phyloP scores from a whole-genome alignment of 2,329 filamentous ascomycete species.

The Cladosporium cucumerinum region DNA sequence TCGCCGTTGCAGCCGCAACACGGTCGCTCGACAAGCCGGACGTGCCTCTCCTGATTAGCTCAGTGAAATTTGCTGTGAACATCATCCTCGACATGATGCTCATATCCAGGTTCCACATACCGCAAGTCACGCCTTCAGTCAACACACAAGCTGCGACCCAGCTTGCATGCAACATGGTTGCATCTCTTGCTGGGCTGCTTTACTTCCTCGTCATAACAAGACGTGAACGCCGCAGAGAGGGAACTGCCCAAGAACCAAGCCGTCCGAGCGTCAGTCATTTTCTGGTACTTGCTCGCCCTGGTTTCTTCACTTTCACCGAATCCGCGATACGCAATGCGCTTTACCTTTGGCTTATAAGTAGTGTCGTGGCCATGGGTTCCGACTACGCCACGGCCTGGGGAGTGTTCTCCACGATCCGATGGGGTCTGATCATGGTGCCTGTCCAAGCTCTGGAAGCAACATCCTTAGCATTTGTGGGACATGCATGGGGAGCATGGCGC shows the following conservation, averaged over 20 bases:
- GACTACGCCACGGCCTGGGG: slow-evolving; percentile 71
- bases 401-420: slow-evolving; percentile 70
- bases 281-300: slow-evolving; percentile 53
- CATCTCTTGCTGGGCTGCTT: slow-evolving; percentile 53
- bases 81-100: slow-evolving; percentile 65
- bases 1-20: slow-evolving; percentile 59
- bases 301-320: slow-evolving; percentile 58
- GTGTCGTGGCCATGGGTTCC: slow-evolving; percentile 60
- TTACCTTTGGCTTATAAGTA: slow-evolving; percentile 67
- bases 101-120: slow-evolving; percentile 64
- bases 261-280: slow-evolving; percentile 46
- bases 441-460: slow-evolving; percentile 65
- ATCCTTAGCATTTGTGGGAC: slow-evolving; percentile 62
- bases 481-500: slow-evolving; percentile 59
- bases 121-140: slow-evolving; percentile 52
- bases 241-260: neutral
- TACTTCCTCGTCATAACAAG: slow-evolving; percentile 57
- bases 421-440: slow-evolving; percentile 72
- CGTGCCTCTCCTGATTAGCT: slow-evolving; percentile 64
- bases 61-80: slow-evolving; percentile 61
- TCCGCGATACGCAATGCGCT: slow-evolving; percentile 65
- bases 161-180: slow-evolving; percentile 57
- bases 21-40: slow-evolving; percentile 67
- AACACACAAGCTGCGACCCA: slow-evolving; percentile 64
- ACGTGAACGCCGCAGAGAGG: slow-evolving; percentile 14